Base-by-base conservation (phyloP, 139 green algal species). In the Asterochloris erici region DNA sequence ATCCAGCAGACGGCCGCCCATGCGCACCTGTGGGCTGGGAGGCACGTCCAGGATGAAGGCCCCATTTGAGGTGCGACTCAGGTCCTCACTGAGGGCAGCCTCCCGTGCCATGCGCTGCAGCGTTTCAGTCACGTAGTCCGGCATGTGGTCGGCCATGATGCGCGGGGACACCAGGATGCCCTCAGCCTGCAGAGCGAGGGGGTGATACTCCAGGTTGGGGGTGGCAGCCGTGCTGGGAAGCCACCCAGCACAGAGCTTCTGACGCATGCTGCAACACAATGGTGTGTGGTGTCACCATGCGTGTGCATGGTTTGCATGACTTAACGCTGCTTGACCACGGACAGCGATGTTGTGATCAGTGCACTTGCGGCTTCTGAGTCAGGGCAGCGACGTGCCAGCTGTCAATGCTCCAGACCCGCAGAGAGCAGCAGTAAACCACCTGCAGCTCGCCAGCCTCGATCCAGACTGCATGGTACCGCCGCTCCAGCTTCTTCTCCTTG, bases 61-160 rank as follows among this genome's bases (percentile, higher is more conserved):
- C 17, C 74, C 74, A 79, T 79, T 69, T 24, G 29, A 24, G 23
- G 15, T 38, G 15, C 38, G 54, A 16, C 54, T 16, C 12, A 38
- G 47, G 27, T 38, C 14, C 47, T 38, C 19, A 21, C 17, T 60
- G 14, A 15, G 11, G 11, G 28, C 62, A 13, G 54, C 77, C 1
- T 81, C 24, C 62, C 68, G 16, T 62, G 78, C 81, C 71, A 89
- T 68, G 17, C 68, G 74, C 23, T 82, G 78, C 84, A 91, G 82
- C 63, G 84, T 83, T 60, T 76, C 68, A 38, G 85, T 83, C 17
- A 85, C 68, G 78, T 88, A 88, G 77, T 90, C 89, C 0, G 89
- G 86, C 87, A 90, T 86, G 81, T 90, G 87, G 83, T 89, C 90
- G 21, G 83, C 83, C 89, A 91, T 91, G 87, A 92, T 92, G 28